These are phyloP conservation scores for barley (Hordeum vulgare) DNA, from an alignment of 176 grass and related monocot species.

Conservation along the genomic window MorexV3_pseudomolecules_assembly NC_058521.1:443805528-443806027, in stretches of 20 bases:
- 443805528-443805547: constrained; percentile 99
- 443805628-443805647: background rate
- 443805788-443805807: constrained; percentile 19
- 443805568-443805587: background rate
- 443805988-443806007: constrained; percentile 99
- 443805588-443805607: background rate
- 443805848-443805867: background rate
- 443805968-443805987: constrained; percentile 97
- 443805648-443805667: constrained; percentile 13
- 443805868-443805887: background rate
- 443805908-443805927: constrained; percentile 54
- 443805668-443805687: constrained; percentile 57
- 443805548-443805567: constrained; percentile 64
- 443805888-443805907: background rate
- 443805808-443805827: background rate
- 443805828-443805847: background rate
- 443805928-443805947: constrained; percentile 93
- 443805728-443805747: constrained; percentile 87
- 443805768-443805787: constrained; percentile 99
- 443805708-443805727: constrained; percentile 79
- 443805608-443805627: background rate
- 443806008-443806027: constrained; percentile 89
- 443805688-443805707: constrained; percentile 69
- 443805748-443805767: constrained; percentile 98
- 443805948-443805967: constrained; percentile 87